Conservation (phyloP, 306 rosid species). For the Prosopis cineraria region DNA sequence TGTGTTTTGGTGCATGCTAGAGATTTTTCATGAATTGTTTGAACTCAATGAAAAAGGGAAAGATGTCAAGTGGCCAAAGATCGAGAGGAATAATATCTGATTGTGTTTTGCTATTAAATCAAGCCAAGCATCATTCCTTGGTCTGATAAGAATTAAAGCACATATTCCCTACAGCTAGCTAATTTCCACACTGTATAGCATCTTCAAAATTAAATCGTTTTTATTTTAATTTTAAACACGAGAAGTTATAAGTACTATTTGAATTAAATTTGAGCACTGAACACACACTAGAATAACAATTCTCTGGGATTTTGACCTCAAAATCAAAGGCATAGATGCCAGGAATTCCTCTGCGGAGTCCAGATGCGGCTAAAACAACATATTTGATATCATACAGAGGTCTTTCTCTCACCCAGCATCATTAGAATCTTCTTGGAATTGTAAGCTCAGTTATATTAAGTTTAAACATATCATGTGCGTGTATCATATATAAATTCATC, state of each 20-base stretch:
- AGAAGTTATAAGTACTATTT: neutral
- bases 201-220: neutral
- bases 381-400: conserved; percentile 10
- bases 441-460: conserved; percentile 32
- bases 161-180: conserved; percentile 38
- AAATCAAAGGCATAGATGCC: neutral
- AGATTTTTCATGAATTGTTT: neutral
- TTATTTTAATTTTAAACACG: neutral
- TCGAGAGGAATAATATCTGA: conserved; percentile 38
- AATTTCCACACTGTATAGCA: neutral
- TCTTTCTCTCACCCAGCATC: conserved; percentile 2
- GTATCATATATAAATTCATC: neutral
- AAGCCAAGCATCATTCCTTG: conserved; percentile 36
- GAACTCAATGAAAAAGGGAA: neutral
- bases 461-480: neutral
- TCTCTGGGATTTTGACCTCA: neutral
- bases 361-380: conserved; percentile 16
- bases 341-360: conserved; percentile 4
- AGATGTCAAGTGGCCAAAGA: neutral
- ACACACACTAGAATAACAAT: neutral
- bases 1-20: neutral
- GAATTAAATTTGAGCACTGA: neutral
- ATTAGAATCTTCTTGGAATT: conserved; percentile 30
- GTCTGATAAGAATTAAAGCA: conserved; percentile 45
- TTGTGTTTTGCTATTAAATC: conserved; percentile 27